A percentile compares a stretch with the other conserved stretches of the same genome.
Evolutionary conservation across 1,284 basidiomycete genomes (phyloP).

Genomic region (Malassezia dermatis): DNA sequence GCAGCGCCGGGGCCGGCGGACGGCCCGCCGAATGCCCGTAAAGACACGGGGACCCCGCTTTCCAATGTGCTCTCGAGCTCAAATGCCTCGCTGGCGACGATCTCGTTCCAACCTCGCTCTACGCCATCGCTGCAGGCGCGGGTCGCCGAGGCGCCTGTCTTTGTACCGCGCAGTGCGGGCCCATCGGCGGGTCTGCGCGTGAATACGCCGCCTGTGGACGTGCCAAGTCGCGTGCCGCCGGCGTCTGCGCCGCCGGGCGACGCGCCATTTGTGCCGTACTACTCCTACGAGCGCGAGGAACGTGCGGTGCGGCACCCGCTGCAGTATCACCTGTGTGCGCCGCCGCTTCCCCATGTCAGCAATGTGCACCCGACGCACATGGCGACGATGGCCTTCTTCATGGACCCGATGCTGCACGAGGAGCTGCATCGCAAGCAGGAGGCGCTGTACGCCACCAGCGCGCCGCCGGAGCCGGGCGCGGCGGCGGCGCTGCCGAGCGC

Average conservation of each 20-base stretch:
- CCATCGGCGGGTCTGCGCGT: neutral
- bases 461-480: slow-evolving; percentile 46
- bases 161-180: slow-evolving; percentile 14
- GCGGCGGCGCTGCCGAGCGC: slow-evolving; percentile 65
- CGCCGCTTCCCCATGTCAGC: slow-evolving; percentile 54
- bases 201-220: neutral
- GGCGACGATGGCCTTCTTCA: slow-evolving; percentile 54
- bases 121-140: slow-evolving; percentile 4
- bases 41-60: slow-evolving; percentile 11
- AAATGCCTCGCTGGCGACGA: slow-evolving; percentile 12
- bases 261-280: neutral
- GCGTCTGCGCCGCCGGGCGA: neutral
- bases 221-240: neutral
- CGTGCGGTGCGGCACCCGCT: slow-evolving; percentile 51
- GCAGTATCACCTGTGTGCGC: slow-evolving; percentile 82
- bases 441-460: slow-evolving; percentile 54
- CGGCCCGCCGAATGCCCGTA: neutral
- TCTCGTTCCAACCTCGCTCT: slow-evolving; percentile 18
- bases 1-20: neutral
- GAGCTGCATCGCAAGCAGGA: slow-evolving; percentile 72
- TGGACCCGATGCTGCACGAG: slow-evolving; percentile 65
- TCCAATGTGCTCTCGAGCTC: slow-evolving; percentile 15
- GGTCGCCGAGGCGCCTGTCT: slow-evolving; percentile 17
- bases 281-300: neutral
- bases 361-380: slow-evolving; percentile 51